Evolutionary conservation across 2,329 filamentous ascomycete species (phyloP).

Genomic region (Microcera coccophila): DNA sequence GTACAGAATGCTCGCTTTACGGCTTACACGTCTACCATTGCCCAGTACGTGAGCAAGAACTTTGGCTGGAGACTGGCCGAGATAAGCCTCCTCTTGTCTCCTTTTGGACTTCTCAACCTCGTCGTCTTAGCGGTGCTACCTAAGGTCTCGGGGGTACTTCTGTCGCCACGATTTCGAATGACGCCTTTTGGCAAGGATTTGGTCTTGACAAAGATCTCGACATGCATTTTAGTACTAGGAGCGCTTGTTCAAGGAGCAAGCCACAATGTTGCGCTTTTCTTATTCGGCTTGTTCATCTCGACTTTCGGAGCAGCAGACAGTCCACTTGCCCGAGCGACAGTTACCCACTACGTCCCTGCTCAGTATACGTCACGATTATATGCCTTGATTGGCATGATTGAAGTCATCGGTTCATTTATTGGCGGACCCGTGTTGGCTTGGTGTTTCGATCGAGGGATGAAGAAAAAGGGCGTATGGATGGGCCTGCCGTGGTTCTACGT

Average conservation of each 20-base stretch:
- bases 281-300: conserved; percentile 36
- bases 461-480: conserved; percentile 33
- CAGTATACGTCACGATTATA: conserved; percentile 40
- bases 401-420: conserved; percentile 38
- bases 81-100: conserved; percentile 40
- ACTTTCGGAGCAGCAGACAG: conserved; percentile 38
- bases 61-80: conserved; percentile 43
- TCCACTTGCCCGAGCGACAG: conserved; percentile 38
- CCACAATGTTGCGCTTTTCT: conserved; percentile 31
- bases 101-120: conserved; percentile 38
- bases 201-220: conserved; percentile 33
- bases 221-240: conserved; percentile 30
- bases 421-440: conserved; percentile 39
- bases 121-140: conserved; percentile 36
- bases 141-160: conserved; percentile 30
- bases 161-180: conserved; percentile 32
- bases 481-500: conserved; percentile 41
- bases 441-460: conserved; percentile 36
- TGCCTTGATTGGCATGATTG: conserved; percentile 39
- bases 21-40: conserved; percentile 34
- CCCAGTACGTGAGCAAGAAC: conserved; percentile 43
- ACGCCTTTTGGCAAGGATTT: conserved; percentile 37
- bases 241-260: conserved; percentile 35
- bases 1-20: conserved; percentile 35
- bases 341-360: conserved; percentile 37